Evolutionary conservation across 2,329 filamentous ascomycete species (phyloP), one percentile per base, ranked within the genome.

Genomic region (Chalaropsis ovoidea): DNA sequence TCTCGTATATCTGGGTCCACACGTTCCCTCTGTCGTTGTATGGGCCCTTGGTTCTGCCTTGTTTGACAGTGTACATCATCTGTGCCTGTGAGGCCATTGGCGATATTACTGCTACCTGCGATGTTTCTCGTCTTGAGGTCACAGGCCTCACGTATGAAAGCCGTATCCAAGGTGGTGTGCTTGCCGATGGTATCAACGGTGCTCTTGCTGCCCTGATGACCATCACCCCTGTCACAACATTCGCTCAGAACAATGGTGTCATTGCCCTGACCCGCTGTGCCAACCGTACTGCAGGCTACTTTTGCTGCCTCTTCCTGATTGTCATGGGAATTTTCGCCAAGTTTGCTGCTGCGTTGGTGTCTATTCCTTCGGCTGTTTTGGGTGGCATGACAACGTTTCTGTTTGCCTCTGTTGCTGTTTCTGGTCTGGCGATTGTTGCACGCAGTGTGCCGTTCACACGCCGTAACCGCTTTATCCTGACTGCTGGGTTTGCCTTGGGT

Each of bases 211-310:
- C 85, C 0, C 81, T 94, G 41, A 88, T 86, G 77, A 93, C 89
- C 61, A 88, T 90, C 70, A 89, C 88, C 0, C 88, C 89, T 39
- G 89, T 92, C 83, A 86, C 84, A 1, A 87, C 86, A 0, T 92
- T 92, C 70, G 89, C 89, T 0, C 88, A 92, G 74, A 93, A 93
- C 77, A 92, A 93, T 73, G 89, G 89, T 43, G 88, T 93, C 63
- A 92, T 94, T 68, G 87, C 89, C 0, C 79, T 94, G 56, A 94
- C 89, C 0, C 82, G 88, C 17, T 93, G 89, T 73, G 89, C 89
- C 0, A 93, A 90, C 73, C 83, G 89, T 64, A 87, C 85, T 60
- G 90, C 89, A 4, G 90, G 90, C 3, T 91, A 90, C 73, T 87
- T 86, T 61, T 88, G 86, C 72, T 90, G 82, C 73, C 79, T 88